Conservation (phyloP, 2,329 filamentous ascomycete genomes). For the Huntiella bhutanensis region DNA sequence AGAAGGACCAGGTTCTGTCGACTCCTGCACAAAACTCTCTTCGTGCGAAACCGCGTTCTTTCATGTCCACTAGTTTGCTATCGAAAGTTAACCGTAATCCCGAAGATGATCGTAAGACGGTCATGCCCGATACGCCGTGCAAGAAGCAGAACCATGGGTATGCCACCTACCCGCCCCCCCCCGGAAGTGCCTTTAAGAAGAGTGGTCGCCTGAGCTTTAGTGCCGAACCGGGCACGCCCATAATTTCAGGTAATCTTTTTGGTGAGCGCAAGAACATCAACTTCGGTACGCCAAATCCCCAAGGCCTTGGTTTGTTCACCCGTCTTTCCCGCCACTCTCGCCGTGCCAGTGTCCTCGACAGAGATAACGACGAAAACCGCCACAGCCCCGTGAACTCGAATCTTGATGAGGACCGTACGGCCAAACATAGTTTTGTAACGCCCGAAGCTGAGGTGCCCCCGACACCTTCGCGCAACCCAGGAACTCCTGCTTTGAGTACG, state of each 20-base stretch:
- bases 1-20: not conserved
- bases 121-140: conserved; percentile 87
- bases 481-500: conserved; percentile 23
- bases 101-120: conserved; percentile 47
- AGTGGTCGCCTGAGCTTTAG: conserved; percentile 52
- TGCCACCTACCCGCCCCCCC: conserved; percentile 42
- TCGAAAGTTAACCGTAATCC: conserved; percentile 82
- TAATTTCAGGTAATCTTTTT: conserved; percentile 38
- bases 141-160: conserved; percentile 60
- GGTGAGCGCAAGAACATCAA: conserved; percentile 19
- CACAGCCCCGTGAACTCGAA: conserved; percentile 13
- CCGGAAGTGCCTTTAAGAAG: conserved; percentile 44
- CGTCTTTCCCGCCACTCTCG: conserved; percentile 31
- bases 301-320: conserved; percentile 48
- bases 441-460: conserved; percentile 54
- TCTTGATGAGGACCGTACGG: conserved; percentile 1
- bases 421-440: not conserved
- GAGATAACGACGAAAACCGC: conserved; percentile 58
- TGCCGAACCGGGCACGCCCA: conserved; percentile 60
- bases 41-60: conserved; percentile 20
- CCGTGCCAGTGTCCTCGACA: conserved; percentile 55
- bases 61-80: conserved; percentile 84
- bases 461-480: conserved; percentile 65
- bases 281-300: conserved; percentile 33
- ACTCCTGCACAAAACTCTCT: conserved; percentile 9